These are phyloP conservation scores for Hymenoscyphus scutula DNA, from an alignment of 2,329 filamentous ascomycete species.

Conservation along the genomic window DNA sequence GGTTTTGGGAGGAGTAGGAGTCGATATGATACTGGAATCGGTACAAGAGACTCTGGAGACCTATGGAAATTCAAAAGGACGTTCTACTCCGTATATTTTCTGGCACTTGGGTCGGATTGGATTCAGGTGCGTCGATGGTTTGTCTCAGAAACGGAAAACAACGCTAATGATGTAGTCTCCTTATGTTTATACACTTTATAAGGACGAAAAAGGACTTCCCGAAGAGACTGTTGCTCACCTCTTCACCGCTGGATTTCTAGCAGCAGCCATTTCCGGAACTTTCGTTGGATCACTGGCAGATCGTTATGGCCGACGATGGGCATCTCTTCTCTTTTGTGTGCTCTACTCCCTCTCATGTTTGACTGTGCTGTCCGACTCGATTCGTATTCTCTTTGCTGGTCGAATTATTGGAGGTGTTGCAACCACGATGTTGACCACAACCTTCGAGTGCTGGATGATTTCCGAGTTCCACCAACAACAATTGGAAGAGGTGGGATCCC, in stretches of 20 bases:
- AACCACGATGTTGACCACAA: conserved; percentile 56
- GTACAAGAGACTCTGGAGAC: neutral
- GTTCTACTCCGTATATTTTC: conserved; percentile 44
- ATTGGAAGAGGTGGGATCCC: conserved; percentile 39
- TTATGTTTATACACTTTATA: conserved; percentile 32
- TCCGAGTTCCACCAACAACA: conserved; percentile 50
- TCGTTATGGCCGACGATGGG: conserved; percentile 40
- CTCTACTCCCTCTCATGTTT: conserved; percentile 52
- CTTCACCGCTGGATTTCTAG: conserved; percentile 30
- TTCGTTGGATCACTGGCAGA: conserved; percentile 30
- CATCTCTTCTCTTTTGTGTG: conserved; percentile 54
- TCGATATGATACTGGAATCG: neutral
- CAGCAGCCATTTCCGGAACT: conserved; percentile 28
- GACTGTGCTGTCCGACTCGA: conserved; percentile 45
- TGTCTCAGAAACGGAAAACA: neutral
- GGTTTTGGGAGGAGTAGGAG: neutral
- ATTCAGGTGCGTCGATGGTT: conserved; percentile 40
- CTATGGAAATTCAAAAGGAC: conserved; percentile 26
- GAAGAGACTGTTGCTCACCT: conserved; percentile 29
- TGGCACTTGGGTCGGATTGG: conserved; percentile 51
- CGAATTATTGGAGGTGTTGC: conserved; percentile 53
- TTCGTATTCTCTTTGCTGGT: conserved; percentile 48
- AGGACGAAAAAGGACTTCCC: conserved; percentile 27
- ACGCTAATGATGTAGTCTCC: conserved; percentile 18
- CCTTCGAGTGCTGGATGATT: conserved; percentile 62